These are phyloP conservation scores for Penicillium expansum DNA, from an alignment of 2,329 filamentous ascomycete genomes.

Conservation along the genomic window DNA sequence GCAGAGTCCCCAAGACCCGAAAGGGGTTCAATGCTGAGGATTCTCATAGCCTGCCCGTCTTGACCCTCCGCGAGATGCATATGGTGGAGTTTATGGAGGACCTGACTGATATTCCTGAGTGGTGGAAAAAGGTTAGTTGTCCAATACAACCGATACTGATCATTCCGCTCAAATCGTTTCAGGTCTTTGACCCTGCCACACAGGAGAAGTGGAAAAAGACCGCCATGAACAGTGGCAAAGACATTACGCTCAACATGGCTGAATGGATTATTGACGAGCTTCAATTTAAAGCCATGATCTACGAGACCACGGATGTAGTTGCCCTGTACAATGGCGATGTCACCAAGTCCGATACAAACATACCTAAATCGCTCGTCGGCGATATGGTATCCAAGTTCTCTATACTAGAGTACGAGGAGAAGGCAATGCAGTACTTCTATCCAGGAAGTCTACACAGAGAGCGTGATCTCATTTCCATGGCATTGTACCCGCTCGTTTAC, in stretches of 20 bases:
- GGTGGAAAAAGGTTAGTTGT: constrained; percentile 37
- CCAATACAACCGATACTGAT: background rate
- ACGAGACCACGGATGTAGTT: constrained; percentile 42
- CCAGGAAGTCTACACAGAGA: constrained; percentile 55
- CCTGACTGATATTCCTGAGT: constrained; percentile 42
- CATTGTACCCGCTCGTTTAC: constrained; percentile 56
- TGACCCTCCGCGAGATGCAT: constrained; percentile 38
- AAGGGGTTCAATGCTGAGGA: background rate
- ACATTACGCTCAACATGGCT: constrained; percentile 38
- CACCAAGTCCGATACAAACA: constrained; percentile 53
- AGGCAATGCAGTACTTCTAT: constrained; percentile 58
- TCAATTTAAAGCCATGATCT: constrained; percentile 50
- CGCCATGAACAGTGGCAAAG: constrained; percentile 18
- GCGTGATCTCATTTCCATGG: constrained; percentile 63
- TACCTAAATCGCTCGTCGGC: constrained; percentile 41
- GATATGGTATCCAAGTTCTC: constrained; percentile 47
- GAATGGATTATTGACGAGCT: constrained; percentile 49
- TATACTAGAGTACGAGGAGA: constrained; percentile 51
- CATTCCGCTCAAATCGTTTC: background rate
- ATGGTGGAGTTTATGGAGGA: constrained; percentile 43
- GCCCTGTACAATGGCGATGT: constrained; percentile 50
- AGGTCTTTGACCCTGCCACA: constrained; percentile 34
- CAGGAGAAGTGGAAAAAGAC: constrained; percentile 34
- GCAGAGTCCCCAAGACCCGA: background rate
- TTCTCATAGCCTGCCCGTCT: constrained; percentile 24